These are phyloP conservation scores for Vigna angularis DNA, from an alignment of 306 rosid species.

Conservation along the genomic window DNA sequence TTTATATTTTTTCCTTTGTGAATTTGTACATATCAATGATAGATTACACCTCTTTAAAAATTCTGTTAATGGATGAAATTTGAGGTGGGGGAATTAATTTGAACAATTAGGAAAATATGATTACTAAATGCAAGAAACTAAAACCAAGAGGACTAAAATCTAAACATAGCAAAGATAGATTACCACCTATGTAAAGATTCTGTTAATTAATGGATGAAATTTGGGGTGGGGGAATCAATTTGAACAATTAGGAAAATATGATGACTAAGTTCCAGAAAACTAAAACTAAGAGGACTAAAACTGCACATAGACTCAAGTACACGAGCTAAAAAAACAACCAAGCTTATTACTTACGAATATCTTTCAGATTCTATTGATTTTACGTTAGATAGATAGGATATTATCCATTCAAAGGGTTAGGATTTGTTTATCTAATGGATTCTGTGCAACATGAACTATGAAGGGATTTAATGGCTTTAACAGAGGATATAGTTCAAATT, in stretches of 20 bases:
- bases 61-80: not conserved
- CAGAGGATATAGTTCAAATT: slow-evolving; percentile 31
- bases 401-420: not conserved
- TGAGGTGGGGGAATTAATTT: not conserved
- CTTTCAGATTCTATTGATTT: slow-evolving; percentile 33
- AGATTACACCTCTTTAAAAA: not conserved
- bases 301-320: not conserved
- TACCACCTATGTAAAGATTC: not conserved
- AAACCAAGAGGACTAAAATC: not conserved
- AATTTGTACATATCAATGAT: not conserved
- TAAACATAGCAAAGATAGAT: not conserved
- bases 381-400: slow-evolving; percentile 17
- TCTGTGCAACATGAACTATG: not conserved
- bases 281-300: not conserved
- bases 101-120: not conserved
- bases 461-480: slow-evolving; percentile 4
- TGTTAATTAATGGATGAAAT: not conserved
- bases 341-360: slow-evolving; percentile 10
- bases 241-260: not conserved
- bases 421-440: not conserved
- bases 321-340: not conserved
- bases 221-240: not conserved
- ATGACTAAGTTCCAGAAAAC: not conserved
- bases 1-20: not conserved
- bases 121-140: not conserved